phyloP scores from a whole-genome alignment of 176 grass and related monocot species.

The Triticum turgidum region DNA sequence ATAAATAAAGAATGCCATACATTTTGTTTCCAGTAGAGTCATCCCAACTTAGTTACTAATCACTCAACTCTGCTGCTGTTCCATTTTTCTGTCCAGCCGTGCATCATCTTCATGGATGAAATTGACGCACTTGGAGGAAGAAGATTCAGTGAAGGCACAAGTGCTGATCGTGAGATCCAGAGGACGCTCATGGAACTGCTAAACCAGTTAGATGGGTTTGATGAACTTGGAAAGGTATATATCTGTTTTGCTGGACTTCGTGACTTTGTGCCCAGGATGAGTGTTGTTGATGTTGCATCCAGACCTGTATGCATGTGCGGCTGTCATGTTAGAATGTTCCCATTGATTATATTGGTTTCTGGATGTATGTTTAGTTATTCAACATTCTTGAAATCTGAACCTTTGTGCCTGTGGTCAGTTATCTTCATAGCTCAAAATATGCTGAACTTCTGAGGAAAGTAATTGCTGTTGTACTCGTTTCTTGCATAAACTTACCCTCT shows the following conservation, averaged over 20 bases:
- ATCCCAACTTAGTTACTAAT: not conserved
- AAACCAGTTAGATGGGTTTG: conserved; percentile 18
- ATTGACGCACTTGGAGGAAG: conserved; percentile 16
- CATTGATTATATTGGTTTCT: not conserved
- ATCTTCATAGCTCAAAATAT: not conserved
- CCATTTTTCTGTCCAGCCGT: not conserved
- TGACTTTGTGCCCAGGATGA: not conserved
- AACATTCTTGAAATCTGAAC: not conserved
- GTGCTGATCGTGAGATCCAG: conserved; percentile 18
- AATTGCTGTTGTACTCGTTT: not conserved
- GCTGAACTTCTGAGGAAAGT: not conserved
- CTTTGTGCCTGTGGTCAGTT: not conserved
- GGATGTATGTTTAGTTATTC: not conserved
- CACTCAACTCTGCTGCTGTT: not conserved
- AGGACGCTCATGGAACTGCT: conserved; percentile 15
- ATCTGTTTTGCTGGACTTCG: not conserved
- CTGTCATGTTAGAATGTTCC: not conserved
- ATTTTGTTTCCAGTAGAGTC: not conserved
- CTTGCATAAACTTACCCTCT: not conserved
- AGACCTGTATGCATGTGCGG: not conserved
- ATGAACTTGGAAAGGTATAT: conserved; percentile 24
- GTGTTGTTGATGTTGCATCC: not conserved
- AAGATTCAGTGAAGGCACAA: conserved; percentile 8
- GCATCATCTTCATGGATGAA: conserved; percentile 25
- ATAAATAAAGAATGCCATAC: not conserved